Evolutionary conservation across 2,329 filamentous ascomycete genomes (phyloP).

Genomic region (Monosporascus ibericus): DNA sequence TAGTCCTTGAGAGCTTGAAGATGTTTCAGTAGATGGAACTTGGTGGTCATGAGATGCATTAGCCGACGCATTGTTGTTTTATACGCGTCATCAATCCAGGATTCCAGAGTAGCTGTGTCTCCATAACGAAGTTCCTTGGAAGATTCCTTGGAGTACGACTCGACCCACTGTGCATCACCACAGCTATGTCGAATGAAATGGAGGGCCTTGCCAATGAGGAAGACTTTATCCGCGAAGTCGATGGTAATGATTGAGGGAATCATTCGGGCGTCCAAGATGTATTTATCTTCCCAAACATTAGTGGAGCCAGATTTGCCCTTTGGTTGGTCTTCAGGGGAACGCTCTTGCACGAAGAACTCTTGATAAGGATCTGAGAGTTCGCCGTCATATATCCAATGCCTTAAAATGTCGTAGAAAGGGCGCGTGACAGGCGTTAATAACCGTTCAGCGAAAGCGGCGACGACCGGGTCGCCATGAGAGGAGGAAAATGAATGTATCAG

Average conservation of each 20-base stretch:
- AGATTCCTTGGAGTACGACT: slow-evolving; percentile 86
- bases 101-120: slow-evolving; percentile 84
- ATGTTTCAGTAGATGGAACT: slow-evolving; percentile 93
- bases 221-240: slow-evolving; percentile 94
- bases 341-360: slow-evolving; percentile 93
- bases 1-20: slow-evolving; percentile 90
- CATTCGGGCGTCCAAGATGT: slow-evolving; percentile 77
- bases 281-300: slow-evolving; percentile 98
- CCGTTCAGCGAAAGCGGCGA: slow-evolving; percentile 86
- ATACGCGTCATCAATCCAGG: slow-evolving; percentile 94
- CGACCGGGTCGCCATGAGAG: slow-evolving; percentile 91
- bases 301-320: slow-evolving; percentile 59
- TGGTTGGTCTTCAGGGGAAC: slow-evolving; percentile 47
- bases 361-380: slow-evolving; percentile 93
- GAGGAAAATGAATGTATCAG: slow-evolving; percentile 90
- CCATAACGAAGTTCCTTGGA: slow-evolving; percentile 90
- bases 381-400: slow-evolving; percentile 97
- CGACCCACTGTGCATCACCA: slow-evolving; percentile 89
- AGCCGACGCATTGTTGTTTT: slow-evolving; percentile 96
- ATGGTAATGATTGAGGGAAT: slow-evolving; percentile 88
- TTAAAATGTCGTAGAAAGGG: slow-evolving; percentile 93
- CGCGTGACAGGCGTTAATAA: slow-evolving; percentile 80
- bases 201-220: slow-evolving; percentile 92
- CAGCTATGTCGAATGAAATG: slow-evolving; percentile 98
- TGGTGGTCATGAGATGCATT: slow-evolving; percentile 87